Evolutionary conservation across 257 asterid species (phyloP).

Genomic region (Asclepias syriaca): DNA sequence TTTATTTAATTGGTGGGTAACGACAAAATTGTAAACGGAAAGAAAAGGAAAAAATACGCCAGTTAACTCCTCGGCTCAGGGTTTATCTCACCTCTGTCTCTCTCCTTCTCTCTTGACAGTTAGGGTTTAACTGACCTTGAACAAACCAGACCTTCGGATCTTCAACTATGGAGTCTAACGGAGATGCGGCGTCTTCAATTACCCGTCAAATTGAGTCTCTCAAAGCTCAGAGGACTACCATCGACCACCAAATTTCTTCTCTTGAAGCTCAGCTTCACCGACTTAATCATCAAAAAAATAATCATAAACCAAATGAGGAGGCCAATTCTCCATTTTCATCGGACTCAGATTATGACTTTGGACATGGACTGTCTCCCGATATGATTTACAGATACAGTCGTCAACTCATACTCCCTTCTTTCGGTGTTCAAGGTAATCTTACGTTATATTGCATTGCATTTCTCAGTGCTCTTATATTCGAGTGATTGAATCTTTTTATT

Average conservation of each 20-base stretch:
- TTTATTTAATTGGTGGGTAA: too few relatives aligned
- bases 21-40: too few relatives aligned
- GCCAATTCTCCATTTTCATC: conserved; percentile 12
- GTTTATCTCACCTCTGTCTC: neutral
- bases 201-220: conserved; percentile 48
- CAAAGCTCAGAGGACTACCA: conserved; percentile 31
- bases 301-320: conserved; percentile 15
- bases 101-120: neutral
- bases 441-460: neutral
- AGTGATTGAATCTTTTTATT: neutral
- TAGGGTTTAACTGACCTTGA: conserved; percentile 1
- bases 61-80: neutral
- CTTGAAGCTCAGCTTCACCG: conserved; percentile 55
- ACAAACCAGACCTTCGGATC: neutral
- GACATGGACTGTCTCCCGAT: conserved; percentile 50
- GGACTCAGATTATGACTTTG: conserved; percentile 11
- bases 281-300: conserved; percentile 8
- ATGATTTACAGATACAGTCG: conserved; percentile 90
- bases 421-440: conserved; percentile 52
- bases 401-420: conserved; percentile 84
- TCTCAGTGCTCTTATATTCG: neutral
- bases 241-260: conserved; percentile 53
- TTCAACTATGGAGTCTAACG: conserved; percentile 42
- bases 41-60: too few relatives aligned
- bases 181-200: conserved; percentile 39